phyloP scores from a whole-genome alignment of 2,329 filamentous ascomycete genomes.

The Neophaeococcomyces aloes region DNA sequence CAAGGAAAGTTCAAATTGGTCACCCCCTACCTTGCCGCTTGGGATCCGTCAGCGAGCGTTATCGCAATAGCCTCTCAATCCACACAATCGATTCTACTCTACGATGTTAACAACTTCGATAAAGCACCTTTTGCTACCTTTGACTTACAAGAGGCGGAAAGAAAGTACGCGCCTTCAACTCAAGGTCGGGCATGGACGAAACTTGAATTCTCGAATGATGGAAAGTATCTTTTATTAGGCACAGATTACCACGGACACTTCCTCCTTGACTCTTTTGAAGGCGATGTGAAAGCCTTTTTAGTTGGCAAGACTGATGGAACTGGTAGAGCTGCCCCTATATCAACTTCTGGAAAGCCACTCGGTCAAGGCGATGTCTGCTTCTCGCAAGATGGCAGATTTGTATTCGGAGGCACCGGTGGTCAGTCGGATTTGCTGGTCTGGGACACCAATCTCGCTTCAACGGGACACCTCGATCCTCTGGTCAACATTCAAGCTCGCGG shows the following conservation, averaged over 20 bases:
- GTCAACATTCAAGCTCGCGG: constrained; percentile 37
- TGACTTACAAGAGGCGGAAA: constrained; percentile 55
- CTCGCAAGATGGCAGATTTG: constrained; percentile 76
- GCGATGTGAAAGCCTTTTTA: constrained; percentile 64
- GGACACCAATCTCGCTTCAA: constrained; percentile 58
- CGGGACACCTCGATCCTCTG: constrained; percentile 44
- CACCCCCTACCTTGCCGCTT: constrained; percentile 72
- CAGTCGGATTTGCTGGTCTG: constrained; percentile 69
- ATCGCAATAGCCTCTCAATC: constrained; percentile 80
- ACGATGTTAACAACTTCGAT: constrained; percentile 88
- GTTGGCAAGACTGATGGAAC: constrained; percentile 38
- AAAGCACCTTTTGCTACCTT: constrained; percentile 81
- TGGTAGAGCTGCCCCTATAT: constrained; percentile 40
- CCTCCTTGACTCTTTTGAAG: constrained; percentile 85
- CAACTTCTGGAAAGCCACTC: constrained; percentile 44
- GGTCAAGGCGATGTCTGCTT: constrained; percentile 72
- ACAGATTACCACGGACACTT: constrained; percentile 81
- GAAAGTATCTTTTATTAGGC: constrained; percentile 71
- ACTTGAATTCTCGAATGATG: constrained; percentile 92
- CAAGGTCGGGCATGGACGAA: constrained; percentile 61
- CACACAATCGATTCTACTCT: constrained; percentile 71
- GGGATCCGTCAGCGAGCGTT: constrained; percentile 82
- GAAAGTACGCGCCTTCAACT: constrained; percentile 41
- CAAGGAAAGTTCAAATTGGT: constrained; percentile 72
- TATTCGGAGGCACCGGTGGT: constrained; percentile 64